A percentile compares a stretch with the other conserved stretches of the same genome.
Evolutionary conservation across 257 asterid species (phyloP).

Genomic region (Salvia hispanica): DNA sequence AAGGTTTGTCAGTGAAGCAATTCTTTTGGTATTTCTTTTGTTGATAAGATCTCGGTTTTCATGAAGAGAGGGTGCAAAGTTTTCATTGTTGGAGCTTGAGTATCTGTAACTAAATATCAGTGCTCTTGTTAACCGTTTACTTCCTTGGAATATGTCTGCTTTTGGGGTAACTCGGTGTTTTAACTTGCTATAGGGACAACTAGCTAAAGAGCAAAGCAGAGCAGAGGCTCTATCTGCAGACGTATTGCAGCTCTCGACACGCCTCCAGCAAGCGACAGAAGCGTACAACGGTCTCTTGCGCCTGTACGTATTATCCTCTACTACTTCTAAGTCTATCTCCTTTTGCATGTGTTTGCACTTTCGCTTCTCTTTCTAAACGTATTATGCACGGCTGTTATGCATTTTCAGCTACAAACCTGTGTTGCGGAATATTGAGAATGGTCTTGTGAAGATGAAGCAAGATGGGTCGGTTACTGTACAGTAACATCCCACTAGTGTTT

Average conservation of each 20-base stretch:
- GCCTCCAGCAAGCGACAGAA: slow-evolving; percentile 79
- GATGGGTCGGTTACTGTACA: slow-evolving; percentile 57
- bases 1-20: slow-evolving; percentile 50
- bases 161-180: slow-evolving; percentile 11
- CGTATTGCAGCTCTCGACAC: slow-evolving; percentile 75
- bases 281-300: slow-evolving; percentile 72
- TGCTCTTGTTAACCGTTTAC: neutral
- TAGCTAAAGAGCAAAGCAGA: slow-evolving; percentile 81
- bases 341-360: neutral
- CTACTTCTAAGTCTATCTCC: neutral
- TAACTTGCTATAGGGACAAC: slow-evolving; percentile 51
- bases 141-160: slow-evolving; percentile 13
- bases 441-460: slow-evolving; percentile 80
- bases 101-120: neutral
- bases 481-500: slow-evolving; percentile 2
- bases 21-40: neutral
- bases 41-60: slow-evolving; percentile 3
- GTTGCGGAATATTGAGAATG: slow-evolving; percentile 69
- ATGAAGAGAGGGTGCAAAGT: neutral
- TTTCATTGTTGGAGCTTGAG: neutral
- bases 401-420: slow-evolving; percentile 76
- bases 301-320: slow-evolving; percentile 55
- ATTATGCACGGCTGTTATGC: neutral
- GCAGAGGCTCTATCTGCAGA: slow-evolving; percentile 81
- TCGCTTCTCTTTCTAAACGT: neutral